phyloP scores from a whole-genome alignment of 2,329 filamentous ascomycete species.

The Chrysosporium queenslandicum region DNA sequence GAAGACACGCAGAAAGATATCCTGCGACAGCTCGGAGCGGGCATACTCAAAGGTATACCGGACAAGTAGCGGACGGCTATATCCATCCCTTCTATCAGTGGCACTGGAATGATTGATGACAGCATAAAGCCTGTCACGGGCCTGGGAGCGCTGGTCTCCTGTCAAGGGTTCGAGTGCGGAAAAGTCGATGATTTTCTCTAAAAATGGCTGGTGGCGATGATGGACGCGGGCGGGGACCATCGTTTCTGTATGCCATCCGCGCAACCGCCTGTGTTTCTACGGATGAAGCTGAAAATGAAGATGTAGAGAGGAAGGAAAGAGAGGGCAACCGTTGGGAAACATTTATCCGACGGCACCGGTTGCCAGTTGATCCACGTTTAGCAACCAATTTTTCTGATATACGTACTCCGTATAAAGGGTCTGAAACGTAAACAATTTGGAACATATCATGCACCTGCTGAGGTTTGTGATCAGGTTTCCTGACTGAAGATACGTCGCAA shows the following conservation, averaged over 20 bases:
- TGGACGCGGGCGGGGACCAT: neutral
- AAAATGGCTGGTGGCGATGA: neutral
- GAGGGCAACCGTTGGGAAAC: too few relatives aligned
- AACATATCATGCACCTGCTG: neutral
- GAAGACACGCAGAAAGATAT: conserved; percentile 8
- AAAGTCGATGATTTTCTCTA: conserved; percentile 1
- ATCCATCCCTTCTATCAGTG: neutral
- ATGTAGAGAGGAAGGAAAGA: too few relatives aligned
- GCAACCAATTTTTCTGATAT: neutral
- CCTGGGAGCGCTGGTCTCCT: neutral
- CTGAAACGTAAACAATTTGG: neutral
- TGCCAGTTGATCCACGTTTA: neutral
- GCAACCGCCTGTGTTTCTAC: too few relatives aligned
- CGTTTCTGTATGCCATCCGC: too few relatives aligned
- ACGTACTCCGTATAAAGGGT: neutral
- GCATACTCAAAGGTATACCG: conserved; percentile 7
- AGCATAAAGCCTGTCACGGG: neutral
- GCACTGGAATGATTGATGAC: conserved; percentile 7
- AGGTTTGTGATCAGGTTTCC: neutral
- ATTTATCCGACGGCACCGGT: neutral
- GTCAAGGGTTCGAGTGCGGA: neutral
- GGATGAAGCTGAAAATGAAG: too few relatives aligned
- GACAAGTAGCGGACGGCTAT: conserved; percentile 11
- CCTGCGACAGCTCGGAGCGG: conserved; percentile 11
- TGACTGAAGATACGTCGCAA: too few relatives aligned